Percentiles rank a stretch among this genome's conserved stretches.
Conservation (phyloP, 2,329 filamentous ascomycete genomes). For the Claviceps purpurea region DNA sequence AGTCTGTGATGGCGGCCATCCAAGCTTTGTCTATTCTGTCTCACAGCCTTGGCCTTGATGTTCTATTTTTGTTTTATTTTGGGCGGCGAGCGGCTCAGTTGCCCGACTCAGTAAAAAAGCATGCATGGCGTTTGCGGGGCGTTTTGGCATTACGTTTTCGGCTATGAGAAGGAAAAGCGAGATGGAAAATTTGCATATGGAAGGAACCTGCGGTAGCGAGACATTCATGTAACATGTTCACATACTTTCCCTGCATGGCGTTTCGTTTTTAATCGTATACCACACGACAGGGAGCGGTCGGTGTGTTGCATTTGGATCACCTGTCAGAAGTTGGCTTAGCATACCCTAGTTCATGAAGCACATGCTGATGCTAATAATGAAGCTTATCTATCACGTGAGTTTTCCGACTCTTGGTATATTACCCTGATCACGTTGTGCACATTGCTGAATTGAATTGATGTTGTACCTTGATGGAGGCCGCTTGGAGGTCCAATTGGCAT, state of each 20-base stretch:
- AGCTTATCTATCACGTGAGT: too few species aligned
- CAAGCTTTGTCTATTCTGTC: too few species aligned
- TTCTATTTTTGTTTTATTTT: neutral
- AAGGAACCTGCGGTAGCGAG: neutral
- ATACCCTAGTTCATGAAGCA: too few species aligned
- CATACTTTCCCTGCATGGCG: neutral
- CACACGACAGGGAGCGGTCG: neutral
- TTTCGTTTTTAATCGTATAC: neutral
- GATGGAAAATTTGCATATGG: neutral
- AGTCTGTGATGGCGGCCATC: neutral
- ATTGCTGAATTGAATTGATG: too few species aligned
- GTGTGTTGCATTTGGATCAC: neutral
- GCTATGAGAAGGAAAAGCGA: neutral
- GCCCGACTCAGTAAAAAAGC: neutral
- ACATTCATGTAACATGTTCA: neutral
- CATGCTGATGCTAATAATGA: too few species aligned
- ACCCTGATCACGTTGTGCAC: too few species aligned
- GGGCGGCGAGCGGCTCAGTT: neutral
- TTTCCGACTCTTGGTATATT: too few species aligned
- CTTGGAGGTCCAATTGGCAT: too few species aligned
- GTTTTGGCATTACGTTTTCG: neutral
- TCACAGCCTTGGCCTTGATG: too few species aligned
- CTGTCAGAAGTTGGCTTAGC: neutral
- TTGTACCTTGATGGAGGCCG: too few species aligned
- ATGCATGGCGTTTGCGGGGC: conserved; percentile 1